A percentile compares a stretch with the other conserved stretches of the same genome.
phyloP scores from a whole-genome alignment of 345 rosid genomes.

The Fremontodendron californicum region DNA sequence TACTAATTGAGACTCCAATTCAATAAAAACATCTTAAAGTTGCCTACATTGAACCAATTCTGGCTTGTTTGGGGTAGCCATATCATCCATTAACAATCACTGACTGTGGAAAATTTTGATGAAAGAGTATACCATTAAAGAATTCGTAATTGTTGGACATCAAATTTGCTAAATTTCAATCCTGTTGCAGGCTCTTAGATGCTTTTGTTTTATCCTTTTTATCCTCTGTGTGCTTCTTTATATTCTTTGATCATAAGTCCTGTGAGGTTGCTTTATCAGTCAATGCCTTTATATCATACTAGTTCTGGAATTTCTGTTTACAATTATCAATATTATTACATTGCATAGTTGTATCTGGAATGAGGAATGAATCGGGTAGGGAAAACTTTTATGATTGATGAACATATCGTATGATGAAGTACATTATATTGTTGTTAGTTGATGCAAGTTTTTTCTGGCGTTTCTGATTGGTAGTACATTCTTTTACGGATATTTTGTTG shows the following conservation, averaged over 20 bases:
- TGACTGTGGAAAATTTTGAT: neutral
- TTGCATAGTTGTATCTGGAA: neutral
- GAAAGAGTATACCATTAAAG: neutral
- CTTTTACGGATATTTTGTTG: neutral
- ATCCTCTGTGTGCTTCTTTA: neutral
- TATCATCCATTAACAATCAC: neutral
- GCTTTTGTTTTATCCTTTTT: neutral
- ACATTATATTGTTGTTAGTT: conserved; percentile 2
- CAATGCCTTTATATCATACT: neutral
- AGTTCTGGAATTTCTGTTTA: neutral
- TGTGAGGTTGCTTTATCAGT: neutral
- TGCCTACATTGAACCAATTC: neutral
- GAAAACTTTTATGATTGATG: neutral
- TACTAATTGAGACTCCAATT: neutral
- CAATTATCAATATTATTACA: neutral
- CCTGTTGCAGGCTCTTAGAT: neutral
- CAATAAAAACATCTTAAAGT: neutral
- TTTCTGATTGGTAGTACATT: neutral
- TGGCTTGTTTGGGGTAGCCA: neutral
- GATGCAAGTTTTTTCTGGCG: conserved; percentile 4
- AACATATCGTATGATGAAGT: neutral
- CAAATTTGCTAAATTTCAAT: neutral
- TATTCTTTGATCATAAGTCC: neutral
- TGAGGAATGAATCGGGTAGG: neutral
- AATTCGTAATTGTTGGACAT: neutral